A percentile compares a stretch with the other conserved stretches of the same genome.
These are phyloP conservation scores for Penicillium sp. DNA, from an alignment of 2,329 filamentous ascomycete species.

Conservation along the genomic window DNA sequence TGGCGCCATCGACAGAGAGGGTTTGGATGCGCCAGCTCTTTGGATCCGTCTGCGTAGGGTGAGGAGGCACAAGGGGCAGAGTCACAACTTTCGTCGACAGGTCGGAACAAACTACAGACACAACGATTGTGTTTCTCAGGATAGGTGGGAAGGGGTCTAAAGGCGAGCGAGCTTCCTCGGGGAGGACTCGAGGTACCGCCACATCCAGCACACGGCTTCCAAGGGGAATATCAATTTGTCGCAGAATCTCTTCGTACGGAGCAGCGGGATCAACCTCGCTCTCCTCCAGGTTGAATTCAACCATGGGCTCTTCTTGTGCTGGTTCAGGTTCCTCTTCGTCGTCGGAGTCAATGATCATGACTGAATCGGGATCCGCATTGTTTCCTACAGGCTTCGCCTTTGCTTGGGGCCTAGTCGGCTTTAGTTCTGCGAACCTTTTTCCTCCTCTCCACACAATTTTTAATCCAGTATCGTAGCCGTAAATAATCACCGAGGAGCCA, in stretches of 20 bases:
- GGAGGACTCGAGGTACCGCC: constrained; percentile 47
- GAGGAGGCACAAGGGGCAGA: constrained; percentile 54
- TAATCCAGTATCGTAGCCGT: constrained; percentile 58
- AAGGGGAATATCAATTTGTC: constrained; percentile 54
- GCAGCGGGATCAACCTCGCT: constrained; percentile 55
- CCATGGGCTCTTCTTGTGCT: constrained; percentile 15
- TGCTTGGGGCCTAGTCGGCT: constrained; percentile 23
- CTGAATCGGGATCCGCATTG: constrained; percentile 35
- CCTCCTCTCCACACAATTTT: constrained; percentile 61
- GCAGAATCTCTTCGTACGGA: constrained; percentile 53
- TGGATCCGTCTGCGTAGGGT: constrained; percentile 37
- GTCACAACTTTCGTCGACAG: constrained; percentile 54
- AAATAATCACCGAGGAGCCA: constrained; percentile 60
- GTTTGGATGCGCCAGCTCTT: constrained; percentile 45
- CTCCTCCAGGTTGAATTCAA: constrained; percentile 54
- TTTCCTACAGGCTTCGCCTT: constrained; percentile 22
- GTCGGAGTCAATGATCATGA: constrained; percentile 57
- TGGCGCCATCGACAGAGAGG: constrained; percentile 45
- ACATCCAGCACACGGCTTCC: constrained; percentile 53
- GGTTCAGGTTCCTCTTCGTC: constrained; percentile 46
- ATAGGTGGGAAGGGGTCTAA: constrained; percentile 46
- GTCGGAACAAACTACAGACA: constrained; percentile 56
- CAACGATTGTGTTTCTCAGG: constrained; percentile 50
- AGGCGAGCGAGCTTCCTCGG: constrained; percentile 36
- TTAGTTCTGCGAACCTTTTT: constrained; percentile 41